A percentile compares a stretch with the other conserved stretches of the same genome.
phyloP scores from a whole-genome alignment of 495 filamentous ascomycete species.

The Xylaria bambusicola region DNA sequence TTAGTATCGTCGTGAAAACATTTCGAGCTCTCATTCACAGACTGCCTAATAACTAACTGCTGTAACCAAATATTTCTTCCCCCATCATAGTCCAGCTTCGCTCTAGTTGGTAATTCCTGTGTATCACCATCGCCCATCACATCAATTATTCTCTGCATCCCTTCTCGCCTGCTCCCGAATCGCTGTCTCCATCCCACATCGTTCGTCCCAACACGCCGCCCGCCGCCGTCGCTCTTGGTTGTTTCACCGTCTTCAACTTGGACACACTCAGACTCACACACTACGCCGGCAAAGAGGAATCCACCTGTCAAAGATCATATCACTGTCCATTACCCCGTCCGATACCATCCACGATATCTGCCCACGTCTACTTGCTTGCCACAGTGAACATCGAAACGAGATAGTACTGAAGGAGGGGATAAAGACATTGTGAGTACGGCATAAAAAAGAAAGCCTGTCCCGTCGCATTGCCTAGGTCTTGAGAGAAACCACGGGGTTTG shows the following conservation, averaged over 20 bases:
- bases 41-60: slow-evolving; percentile 9
- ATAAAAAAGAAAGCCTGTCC: background rate
- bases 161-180: background rate
- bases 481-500: slow-evolving; percentile 18
- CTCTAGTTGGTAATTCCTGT: slow-evolving; percentile 1
- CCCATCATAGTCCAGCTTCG: slow-evolving; percentile 12
- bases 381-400: background rate
- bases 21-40: slow-evolving; percentile 19
- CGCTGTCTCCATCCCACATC: background rate
- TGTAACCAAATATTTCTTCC: slow-evolving; percentile 21
- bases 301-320: background rate
- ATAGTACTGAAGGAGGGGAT: background rate
- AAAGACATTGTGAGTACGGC: background rate
- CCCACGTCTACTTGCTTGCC: background rate
- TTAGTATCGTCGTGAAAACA: slow-evolving; percentile 17
- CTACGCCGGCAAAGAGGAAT: background rate
- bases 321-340: background rate
- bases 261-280: background rate
- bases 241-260: background rate
- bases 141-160: slow-evolving; percentile 5
- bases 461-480: slow-evolving; percentile 12
- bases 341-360: background rate
- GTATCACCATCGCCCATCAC: slow-evolving; percentile 3
- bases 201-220: background rate
- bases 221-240: background rate